phyloP scores from a whole-genome alignment of 2,329 filamentous ascomycete genomes.

The Talaromyces sp. region DNA sequence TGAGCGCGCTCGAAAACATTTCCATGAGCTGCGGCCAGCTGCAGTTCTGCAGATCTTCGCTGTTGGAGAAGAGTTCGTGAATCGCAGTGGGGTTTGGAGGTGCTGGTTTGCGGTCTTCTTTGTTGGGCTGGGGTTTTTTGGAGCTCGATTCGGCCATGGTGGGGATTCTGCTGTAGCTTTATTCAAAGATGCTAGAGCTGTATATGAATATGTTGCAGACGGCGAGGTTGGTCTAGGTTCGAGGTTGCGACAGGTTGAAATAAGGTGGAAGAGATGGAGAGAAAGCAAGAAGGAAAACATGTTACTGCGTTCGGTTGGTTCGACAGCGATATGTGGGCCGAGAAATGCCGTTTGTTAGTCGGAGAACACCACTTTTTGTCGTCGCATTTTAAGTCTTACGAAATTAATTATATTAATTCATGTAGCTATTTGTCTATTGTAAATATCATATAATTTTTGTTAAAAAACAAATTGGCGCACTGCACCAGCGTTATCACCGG shows the following conservation, averaged over 20 bases:
- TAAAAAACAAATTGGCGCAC: background rate
- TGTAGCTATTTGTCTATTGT: no score
- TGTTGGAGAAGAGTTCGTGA: conserved; percentile 2
- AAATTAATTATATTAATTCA: background rate
- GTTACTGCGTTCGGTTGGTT: background rate
- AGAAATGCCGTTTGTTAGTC: no score
- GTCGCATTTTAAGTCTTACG: background rate
- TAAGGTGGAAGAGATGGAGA: background rate
- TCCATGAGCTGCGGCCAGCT: conserved; percentile 67
- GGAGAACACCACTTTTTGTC: background rate
- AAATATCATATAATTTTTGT: background rate
- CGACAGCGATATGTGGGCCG: no score
- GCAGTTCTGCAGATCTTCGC: conserved; percentile 11
- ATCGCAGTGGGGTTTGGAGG: background rate
- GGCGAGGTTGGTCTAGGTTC: background rate
- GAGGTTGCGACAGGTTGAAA: background rate
- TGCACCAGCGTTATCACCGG: background rate
- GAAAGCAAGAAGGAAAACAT: background rate
- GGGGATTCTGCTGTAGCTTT: background rate
- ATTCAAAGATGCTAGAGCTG: background rate
- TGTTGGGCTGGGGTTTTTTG: background rate
- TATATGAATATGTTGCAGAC: background rate
- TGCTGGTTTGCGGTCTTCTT: background rate
- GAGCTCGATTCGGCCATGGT: background rate
- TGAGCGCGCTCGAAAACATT: conserved; percentile 62